Evolutionary conservation across 2,329 filamentous ascomycete species (phyloP).

Genomic region (Colletotrichum lentis): DNA sequence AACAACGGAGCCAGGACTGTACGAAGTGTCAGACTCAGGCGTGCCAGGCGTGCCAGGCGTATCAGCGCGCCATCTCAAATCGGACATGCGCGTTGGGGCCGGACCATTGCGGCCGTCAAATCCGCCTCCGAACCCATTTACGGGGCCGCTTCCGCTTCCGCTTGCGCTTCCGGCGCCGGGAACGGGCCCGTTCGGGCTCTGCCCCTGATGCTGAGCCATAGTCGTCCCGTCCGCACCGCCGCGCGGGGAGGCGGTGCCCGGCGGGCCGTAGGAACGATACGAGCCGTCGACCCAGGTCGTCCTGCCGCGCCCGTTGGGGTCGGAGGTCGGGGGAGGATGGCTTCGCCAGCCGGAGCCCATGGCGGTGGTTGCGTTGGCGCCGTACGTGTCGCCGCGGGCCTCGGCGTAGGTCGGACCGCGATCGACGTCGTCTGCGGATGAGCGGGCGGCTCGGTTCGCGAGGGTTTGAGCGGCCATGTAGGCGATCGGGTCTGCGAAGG

Average conservation of each 20-base stretch:
- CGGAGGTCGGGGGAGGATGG: background rate
- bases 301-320: background rate
- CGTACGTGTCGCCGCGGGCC: background rate
- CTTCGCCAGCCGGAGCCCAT: background rate
- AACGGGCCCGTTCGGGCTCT: background rate
- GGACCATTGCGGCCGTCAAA: background rate
- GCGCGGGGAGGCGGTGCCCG: background rate
- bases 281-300: background rate
- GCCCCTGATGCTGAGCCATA: background rate
- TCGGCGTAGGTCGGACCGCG: background rate
- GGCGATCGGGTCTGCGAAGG: too few relatives aligned
- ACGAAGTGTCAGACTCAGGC: too few relatives aligned
- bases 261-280: background rate
- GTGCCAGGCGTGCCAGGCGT: background rate
- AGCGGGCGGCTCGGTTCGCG: background rate
- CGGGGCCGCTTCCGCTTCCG: background rate
- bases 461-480: background rate
- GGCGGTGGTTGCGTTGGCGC: background rate
- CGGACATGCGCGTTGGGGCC: background rate
- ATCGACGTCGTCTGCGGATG: background rate
- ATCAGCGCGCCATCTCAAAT: background rate
- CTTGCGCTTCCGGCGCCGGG: background rate
- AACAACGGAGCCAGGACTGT: background rate
- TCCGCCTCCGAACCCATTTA: background rate
- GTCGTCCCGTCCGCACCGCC: background rate